Percentiles rank a stretch among this genome's conserved stretches.
These are phyloP conservation scores for Luzula sylvatica DNA, from an alignment of 176 grass and related monocot genomes.

Conservation along the genomic window DNA sequence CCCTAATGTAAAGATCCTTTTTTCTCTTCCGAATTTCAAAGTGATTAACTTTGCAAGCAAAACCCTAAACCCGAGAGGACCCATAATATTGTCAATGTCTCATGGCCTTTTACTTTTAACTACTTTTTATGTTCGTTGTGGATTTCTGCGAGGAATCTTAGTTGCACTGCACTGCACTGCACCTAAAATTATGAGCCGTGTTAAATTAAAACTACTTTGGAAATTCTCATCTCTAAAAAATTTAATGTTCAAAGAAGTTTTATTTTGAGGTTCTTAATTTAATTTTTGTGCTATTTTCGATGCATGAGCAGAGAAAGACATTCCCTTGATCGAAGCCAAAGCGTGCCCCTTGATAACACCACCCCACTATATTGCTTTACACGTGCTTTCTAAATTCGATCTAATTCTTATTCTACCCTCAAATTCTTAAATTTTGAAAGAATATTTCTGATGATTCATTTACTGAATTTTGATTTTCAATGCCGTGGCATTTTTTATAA, in stretches of 20 bases:
- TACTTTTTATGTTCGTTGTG: slow-evolving; percentile 6
- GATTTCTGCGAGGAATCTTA: slow-evolving; percentile 1
- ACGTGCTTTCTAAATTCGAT: too few relatives aligned
- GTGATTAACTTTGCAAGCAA: slow-evolving; percentile 4
- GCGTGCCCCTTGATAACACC: slow-evolving; percentile 41
- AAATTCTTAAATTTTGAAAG: too few relatives aligned
- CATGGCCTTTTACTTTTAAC: slow-evolving; percentile 15
- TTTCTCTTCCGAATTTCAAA: slow-evolving; percentile 22
- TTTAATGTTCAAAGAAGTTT: not conserved
- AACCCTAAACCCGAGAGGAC: slow-evolving; percentile 6
- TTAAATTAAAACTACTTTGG: too few relatives aligned
- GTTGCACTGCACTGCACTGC: too few relatives aligned
- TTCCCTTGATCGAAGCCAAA: slow-evolving; percentile 24
- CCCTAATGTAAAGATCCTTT: slow-evolving; percentile 21
- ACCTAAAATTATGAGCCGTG: slow-evolving; percentile 10
- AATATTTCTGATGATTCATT: too few relatives aligned
- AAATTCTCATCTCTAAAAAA: too few relatives aligned
- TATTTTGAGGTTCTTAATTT: not conserved
- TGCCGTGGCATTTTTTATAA: too few relatives aligned
- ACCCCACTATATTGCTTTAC: slow-evolving; percentile 18
- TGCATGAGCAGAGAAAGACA: slow-evolving; percentile 7
- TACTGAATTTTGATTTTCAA: too few relatives aligned
- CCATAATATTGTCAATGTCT: slow-evolving; percentile 15
- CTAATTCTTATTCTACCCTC: too few relatives aligned
- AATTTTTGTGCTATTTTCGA: slow-evolving; percentile 3